phyloP scores from a whole-genome alignment of 192 early-diverging fungal species.

The Lobosporangium transversale region DNA sequence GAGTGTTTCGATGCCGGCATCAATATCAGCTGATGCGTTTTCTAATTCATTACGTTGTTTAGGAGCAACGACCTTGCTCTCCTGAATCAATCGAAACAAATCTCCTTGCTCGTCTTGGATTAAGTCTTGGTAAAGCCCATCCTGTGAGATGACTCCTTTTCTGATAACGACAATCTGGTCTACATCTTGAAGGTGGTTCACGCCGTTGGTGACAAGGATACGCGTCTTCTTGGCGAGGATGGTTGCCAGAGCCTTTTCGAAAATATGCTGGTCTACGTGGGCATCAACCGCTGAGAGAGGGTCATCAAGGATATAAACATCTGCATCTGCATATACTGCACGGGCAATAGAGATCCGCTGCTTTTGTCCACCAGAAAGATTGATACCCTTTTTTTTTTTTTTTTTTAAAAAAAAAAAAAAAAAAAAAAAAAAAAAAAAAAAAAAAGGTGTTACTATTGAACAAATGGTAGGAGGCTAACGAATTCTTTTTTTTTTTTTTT shows the following conservation, averaged over 20 bases:
- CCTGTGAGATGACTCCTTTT: constrained; percentile 73
- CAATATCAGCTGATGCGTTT: neutral
- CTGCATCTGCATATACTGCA: constrained; percentile 90
- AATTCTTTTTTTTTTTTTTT: too few species aligned
- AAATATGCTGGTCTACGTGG: constrained; percentile 67
- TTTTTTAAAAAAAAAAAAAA: too few species aligned
- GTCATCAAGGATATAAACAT: constrained; percentile 66
- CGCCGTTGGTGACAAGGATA: constrained; percentile 81
- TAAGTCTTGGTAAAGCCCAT: constrained; percentile 70
- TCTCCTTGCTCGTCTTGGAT: constrained; percentile 64
- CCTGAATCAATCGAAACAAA: constrained; percentile 68
- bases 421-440: neutral
- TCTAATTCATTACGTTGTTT: constrained; percentile 6
- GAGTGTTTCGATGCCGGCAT: neutral
- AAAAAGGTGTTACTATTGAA: too few species aligned
- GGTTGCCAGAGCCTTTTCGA: constrained; percentile 17
- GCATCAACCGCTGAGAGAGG: constrained; percentile 71
- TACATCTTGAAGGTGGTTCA: constrained; percentile 73
- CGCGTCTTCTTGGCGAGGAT: constrained; percentile 79
- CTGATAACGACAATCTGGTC: constrained; percentile 78
- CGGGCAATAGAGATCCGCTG: constrained; percentile 69
- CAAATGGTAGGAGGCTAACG: neutral
- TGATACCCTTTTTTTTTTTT: constrained; percentile 80
- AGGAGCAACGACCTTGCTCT: constrained; percentile 11
- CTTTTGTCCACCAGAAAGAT: constrained; percentile 93